A percentile compares a stretch with the other conserved stretches of the same genome.
Conservation (phyloP, 176 grass and related monocot species). For the Saccharum officinarum region DNA sequence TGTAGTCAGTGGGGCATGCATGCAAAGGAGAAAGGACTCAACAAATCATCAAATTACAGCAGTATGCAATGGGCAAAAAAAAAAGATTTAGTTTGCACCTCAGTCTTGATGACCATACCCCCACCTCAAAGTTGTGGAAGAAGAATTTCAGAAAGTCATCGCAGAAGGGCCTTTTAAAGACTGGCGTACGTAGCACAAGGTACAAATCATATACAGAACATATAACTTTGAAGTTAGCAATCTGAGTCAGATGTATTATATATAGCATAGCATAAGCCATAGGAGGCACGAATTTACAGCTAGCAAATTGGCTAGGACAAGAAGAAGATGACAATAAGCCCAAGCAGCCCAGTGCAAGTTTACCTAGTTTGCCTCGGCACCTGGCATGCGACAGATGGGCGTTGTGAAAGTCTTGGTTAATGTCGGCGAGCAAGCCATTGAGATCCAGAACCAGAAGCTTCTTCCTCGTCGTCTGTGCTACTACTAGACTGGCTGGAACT, state of each 20-base stretch:
- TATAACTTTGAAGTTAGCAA: no score
- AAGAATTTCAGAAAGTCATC: conserved; percentile 68
- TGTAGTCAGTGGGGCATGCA: conserved; percentile 1
- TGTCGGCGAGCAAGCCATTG: conserved; percentile 82
- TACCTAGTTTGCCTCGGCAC: conserved; percentile 61
- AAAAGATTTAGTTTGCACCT: conserved; percentile 21
- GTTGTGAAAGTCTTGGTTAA: conserved; percentile 37
- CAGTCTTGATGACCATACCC: conserved; percentile 15
- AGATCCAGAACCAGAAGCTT: conserved; percentile 69
- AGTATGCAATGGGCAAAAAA: not conserved
- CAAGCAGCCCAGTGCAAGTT: not conserved
- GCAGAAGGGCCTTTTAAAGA: conserved; percentile 58
- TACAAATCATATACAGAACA: no score
- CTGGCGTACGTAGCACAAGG: conserved; percentile 6
- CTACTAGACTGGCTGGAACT: no score
- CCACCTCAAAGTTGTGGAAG: conserved; percentile 49
- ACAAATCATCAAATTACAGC: no score
- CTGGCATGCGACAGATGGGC: conserved; percentile 41
- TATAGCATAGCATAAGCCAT: no score
- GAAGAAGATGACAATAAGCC: no score
- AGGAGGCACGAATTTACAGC: no score
- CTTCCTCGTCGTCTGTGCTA: no score
- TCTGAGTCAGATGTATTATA: no score
- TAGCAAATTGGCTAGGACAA: no score
- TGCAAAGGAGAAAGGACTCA: not conserved